These are phyloP conservation scores for Tricholoma furcatifolium DNA, from an alignment of 768 basidiomycete genomes.

Conservation along the genomic window DNA sequence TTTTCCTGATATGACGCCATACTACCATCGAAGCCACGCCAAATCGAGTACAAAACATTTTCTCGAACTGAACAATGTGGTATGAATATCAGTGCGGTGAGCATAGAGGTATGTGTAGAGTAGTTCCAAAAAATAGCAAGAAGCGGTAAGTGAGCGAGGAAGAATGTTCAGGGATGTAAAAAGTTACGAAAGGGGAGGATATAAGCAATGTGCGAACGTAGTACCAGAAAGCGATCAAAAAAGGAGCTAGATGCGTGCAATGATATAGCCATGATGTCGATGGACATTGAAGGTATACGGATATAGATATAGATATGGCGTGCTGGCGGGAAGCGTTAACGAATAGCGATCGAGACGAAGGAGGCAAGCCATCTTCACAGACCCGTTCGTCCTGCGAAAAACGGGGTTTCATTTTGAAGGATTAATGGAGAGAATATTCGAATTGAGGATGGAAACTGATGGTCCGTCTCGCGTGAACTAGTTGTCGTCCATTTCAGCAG, in stretches of 20 bases:
- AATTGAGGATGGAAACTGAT: neutral
- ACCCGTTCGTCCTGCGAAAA: constrained; percentile 6
- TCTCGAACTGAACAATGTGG: constrained; percentile 1
- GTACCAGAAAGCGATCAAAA: constrained; percentile 1
- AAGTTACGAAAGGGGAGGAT: neutral
- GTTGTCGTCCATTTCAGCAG: constrained; percentile 51
- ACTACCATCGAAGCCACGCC: too few species aligned
- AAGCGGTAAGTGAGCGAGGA: neutral
- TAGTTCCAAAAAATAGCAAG: constrained; percentile 6
- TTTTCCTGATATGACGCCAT: too few species aligned
- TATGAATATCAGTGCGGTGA: constrained; percentile 4
- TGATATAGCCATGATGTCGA: constrained; percentile 6
- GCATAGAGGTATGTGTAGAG: constrained; percentile 4
- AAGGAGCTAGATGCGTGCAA: constrained; percentile 7
- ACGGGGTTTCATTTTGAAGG: neutral
- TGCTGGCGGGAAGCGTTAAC: constrained; percentile 1
- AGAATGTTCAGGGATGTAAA: constrained; percentile 8
- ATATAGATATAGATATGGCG: constrained; percentile 4
- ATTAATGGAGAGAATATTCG: neutral
- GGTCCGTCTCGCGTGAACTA: constrained; percentile 25
- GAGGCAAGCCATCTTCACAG: neutral
- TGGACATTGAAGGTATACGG: neutral
- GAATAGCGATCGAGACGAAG: neutral
- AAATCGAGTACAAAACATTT: neutral
- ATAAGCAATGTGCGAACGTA: neutral